Evolutionary conservation across 1,284 basidiomycete species (phyloP).

Genomic region (Spongiforma sp.): DNA sequence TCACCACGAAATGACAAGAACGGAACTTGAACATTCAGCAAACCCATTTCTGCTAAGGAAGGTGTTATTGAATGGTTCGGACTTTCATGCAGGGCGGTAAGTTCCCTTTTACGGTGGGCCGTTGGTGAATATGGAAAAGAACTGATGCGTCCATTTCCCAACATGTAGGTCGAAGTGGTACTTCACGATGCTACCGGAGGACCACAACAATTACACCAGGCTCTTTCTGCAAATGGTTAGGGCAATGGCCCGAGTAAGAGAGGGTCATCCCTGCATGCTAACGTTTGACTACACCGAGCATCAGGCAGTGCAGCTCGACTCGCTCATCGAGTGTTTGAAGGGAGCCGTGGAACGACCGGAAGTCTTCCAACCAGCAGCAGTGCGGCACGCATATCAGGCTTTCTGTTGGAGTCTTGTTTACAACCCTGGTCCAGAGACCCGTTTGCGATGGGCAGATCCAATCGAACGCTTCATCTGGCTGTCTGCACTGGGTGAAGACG

Average conservation of each 20-base stretch:
- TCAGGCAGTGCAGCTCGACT: neutral
- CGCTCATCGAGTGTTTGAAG: neutral
- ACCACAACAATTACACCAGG: neutral
- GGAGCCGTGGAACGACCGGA: neutral
- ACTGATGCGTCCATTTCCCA: neutral
- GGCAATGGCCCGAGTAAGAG: slow-evolving; percentile 3
- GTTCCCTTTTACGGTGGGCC: neutral
- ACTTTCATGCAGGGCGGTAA: neutral
- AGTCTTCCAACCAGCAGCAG: neutral
- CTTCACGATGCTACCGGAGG: slow-evolving; percentile 1
- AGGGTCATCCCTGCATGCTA: neutral
- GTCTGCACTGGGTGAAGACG: neutral
- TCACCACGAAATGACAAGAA: neutral
- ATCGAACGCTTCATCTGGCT: slow-evolving; percentile 14
- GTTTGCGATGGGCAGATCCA: neutral
- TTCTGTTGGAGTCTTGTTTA: slow-evolving; percentile 4
- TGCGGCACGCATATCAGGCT: neutral
- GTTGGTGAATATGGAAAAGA: neutral
- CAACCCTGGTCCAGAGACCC: neutral
- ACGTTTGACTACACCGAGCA: neutral
- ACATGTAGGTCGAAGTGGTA: slow-evolving; percentile 1
- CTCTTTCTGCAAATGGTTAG: slow-evolving; percentile 10
- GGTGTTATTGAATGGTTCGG: neutral
- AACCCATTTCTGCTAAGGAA: neutral
- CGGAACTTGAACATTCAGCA: neutral